Evolutionary conservation across 495 filamentous ascomycete species (phyloP).

Genomic region (Mycothermus thermophilus): DNA sequence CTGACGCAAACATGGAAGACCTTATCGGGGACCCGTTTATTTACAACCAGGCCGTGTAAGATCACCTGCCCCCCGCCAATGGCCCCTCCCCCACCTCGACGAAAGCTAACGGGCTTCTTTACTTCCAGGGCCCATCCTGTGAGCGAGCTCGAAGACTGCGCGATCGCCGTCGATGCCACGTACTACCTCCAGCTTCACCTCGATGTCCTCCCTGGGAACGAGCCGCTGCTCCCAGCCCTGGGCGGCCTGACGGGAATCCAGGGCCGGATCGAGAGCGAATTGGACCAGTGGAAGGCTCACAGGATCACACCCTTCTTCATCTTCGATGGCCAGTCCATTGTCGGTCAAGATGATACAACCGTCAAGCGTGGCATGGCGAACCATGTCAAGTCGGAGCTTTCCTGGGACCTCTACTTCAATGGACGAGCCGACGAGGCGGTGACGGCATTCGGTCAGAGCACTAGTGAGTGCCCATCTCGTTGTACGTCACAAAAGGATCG

Average conservation of each 20-base stretch:
- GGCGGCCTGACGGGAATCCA: slow-evolving; percentile 75
- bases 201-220: slow-evolving; percentile 49
- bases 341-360: slow-evolving; percentile 47
- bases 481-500: neutral
- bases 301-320: slow-evolving; percentile 64
- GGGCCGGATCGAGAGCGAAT: slow-evolving; percentile 55
- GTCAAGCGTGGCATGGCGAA: slow-evolving; percentile 33
- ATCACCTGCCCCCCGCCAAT: slow-evolving; percentile 1
- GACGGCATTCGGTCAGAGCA: slow-evolving; percentile 57
- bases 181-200: slow-evolving; percentile 72
- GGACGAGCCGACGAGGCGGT: slow-evolving; percentile 67
- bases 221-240: slow-evolving; percentile 78
- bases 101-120: slow-evolving; percentile 2
- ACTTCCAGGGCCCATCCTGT: slow-evolving; percentile 20
- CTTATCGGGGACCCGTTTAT: slow-evolving; percentile 33
- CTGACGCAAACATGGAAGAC: slow-evolving; percentile 21
- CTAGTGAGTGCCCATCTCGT: slow-evolving; percentile 40
- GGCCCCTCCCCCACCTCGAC: neutral
- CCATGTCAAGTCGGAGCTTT: slow-evolving; percentile 38
- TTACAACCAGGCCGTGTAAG: slow-evolving; percentile 31
- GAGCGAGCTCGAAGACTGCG: slow-evolving; percentile 47
- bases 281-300: slow-evolving; percentile 51
- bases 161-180: slow-evolving; percentile 77
- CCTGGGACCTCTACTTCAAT: slow-evolving; percentile 80
- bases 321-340: slow-evolving; percentile 73